Conservation (phyloP, 2,329 filamentous ascomycete genomes). For the Arthrobotrys sphaeroides region DNA sequence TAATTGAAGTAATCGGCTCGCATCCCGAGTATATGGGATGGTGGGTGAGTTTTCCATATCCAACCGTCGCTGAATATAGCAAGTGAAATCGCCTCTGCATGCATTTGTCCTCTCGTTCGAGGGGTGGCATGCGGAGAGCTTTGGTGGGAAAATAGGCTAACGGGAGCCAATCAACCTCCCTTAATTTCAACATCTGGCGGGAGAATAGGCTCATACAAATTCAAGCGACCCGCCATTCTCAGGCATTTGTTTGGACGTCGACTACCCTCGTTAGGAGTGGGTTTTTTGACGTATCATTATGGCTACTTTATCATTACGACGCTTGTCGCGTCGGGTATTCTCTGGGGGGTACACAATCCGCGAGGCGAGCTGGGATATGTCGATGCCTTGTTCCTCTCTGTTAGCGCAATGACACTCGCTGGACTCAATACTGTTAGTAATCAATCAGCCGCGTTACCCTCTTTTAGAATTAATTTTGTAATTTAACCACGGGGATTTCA, state of each 20-base stretch:
- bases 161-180: conserved; percentile 17
- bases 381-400: conserved; percentile 73
- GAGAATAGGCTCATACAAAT: conserved; percentile 46
- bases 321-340: conserved; percentile 47
- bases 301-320: conserved; percentile 49
- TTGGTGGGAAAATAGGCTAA: neutral
- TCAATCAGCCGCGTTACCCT: neutral
- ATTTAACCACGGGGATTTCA: conserved; percentile 42
- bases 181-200: neutral
- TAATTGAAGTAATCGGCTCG: conserved; percentile 48
- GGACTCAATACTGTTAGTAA: conserved; percentile 73
- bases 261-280: conserved; percentile 45
- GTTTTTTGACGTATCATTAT: conserved; percentile 49
- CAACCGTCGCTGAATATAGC: conserved; percentile 20
- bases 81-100: conserved; percentile 32
- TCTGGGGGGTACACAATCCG: conserved; percentile 42
- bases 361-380: conserved; percentile 65
- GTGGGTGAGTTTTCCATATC: conserved; percentile 43
- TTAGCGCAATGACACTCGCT: conserved; percentile 73
- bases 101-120: conserved; percentile 4
- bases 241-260: conserved; percentile 19
- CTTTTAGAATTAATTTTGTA: conserved; percentile 13
- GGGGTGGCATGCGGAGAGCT: neutral
- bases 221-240: conserved; percentile 48
- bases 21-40: conserved; percentile 54